Evolutionary conservation across 2,329 filamentous ascomycete species (phyloP), one percentile per base, ranked within the genome.

Genomic region (Hymenoscyphus repandus): DNA sequence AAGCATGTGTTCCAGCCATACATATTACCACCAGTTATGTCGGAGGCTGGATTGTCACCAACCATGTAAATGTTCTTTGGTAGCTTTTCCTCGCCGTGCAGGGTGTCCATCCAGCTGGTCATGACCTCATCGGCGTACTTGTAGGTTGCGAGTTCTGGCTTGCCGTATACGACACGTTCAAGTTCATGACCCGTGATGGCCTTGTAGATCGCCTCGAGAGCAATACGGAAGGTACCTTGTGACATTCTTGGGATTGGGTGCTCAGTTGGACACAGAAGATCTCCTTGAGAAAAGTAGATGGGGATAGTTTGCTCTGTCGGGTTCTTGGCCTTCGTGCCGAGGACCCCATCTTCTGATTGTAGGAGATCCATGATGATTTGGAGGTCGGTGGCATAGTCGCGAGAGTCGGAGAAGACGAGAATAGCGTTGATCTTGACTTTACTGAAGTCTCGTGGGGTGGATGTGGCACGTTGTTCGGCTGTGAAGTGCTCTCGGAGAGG

Each of bases 1-100:
- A 90, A 71, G 64, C 86, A 89, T 2, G 86, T 89, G 71, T 90
- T 90, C 86, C 86, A 90, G 53, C 84, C 84, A 69, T 90, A 88
- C 78, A 84, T 86, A 76, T 90, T 90, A 55, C 85, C 86, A 55
- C 86, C 86, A 57, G 86, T 76, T 62, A 88, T 88, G 65, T 88
- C 85, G 22, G 82, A 86, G 22, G 82, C 81, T 6, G 84, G 85
- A 72, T 88, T 88, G 69, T 88, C 85, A 58, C 85, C 85, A 49
- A 88, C 73, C 85, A 88, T 88, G 76, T 88, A 88, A 67, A 88
- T 75, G 70, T 87, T 85, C 66, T 79, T 67, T 3, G 84, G 83
- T 38, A 88, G 72, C 53, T 71, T 74, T 73, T 86, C 82, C 68
- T 88, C 85, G 64, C 80, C 81, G 74, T 90, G 85, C 58, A 90